These are phyloP conservation scores for Russula olivacea DNA, from an alignment of 768 basidiomycete genomes.

Conservation along the genomic window DNA sequence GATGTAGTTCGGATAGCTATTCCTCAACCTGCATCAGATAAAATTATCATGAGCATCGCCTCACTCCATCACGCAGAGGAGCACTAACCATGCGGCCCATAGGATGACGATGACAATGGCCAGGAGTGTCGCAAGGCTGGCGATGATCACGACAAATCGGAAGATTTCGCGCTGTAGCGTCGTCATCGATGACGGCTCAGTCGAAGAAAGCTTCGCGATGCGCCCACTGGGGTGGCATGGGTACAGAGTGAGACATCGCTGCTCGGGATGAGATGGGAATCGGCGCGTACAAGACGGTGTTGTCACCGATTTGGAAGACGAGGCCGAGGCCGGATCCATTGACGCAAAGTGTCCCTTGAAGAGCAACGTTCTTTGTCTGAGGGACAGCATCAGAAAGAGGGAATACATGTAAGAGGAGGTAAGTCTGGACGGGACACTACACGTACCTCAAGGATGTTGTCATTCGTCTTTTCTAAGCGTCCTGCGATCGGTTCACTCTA, in stretches of 20 bases:
- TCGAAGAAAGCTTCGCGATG: constrained; percentile 36
- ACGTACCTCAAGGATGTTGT: constrained; percentile 28
- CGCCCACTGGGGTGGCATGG: constrained; percentile 29
- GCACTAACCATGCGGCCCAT: constrained; percentile 38
- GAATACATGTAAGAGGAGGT: background rate
- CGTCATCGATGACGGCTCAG: constrained; percentile 34
- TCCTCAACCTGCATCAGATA: constrained; percentile 37
- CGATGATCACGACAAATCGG: constrained; percentile 50
- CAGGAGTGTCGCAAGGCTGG: constrained; percentile 38
- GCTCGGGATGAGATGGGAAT: constrained; percentile 24
- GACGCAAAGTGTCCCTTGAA: constrained; percentile 52
- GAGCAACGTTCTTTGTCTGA: constrained; percentile 52
- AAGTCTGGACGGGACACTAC: too few relatives aligned
- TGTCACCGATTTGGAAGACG: constrained; percentile 45
- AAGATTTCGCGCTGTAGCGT: constrained; percentile 51
- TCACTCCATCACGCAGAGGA: constrained; percentile 14
- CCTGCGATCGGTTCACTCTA: constrained; percentile 24
- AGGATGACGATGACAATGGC: constrained; percentile 49
- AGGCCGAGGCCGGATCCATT: constrained; percentile 45
- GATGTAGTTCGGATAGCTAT: constrained; percentile 40
- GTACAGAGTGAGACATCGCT: constrained; percentile 8
- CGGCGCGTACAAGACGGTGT: constrained; percentile 41
- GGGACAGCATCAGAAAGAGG: constrained; percentile 26
- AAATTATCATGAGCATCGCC: background rate
- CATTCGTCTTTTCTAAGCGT: constrained; percentile 30